Base-by-base conservation (phyloP, 1,284 basidiomycete genomes). In the Erythrobasidium hasegawianum region DNA sequence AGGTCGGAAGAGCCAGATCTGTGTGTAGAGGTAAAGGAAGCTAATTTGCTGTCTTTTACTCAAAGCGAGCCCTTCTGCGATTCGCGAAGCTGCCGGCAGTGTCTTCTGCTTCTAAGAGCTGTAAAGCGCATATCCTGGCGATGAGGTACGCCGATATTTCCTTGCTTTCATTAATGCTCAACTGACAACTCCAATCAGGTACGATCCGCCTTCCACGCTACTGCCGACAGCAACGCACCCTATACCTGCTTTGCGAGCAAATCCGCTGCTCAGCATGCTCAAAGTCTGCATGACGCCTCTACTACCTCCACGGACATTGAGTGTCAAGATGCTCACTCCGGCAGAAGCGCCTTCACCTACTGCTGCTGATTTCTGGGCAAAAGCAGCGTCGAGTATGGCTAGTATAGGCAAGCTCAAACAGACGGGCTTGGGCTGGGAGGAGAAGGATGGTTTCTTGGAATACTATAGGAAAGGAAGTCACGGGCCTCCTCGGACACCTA, bases 361-460 rank as follows among this genome's bases (percentile, higher is more conserved):
- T 11, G 13, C 52, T 1, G 8, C 49, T 14, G 52, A 26, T 1
- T 54, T 61, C 26, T 61, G 59, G 59, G 33, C 22, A 14, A 49
- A 54, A 40, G 50, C 39, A n/a, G 59, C 59, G 2, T 45, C 49
- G 13, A 54, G 9, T 29, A 61, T 61, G 33, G 41, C 29, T 40
- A 22, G 29, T 18, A 49, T 61, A 20, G 59, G 59, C 13, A 61
- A 61, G 52, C 38, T 61, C n/a, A 61, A 61, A 24, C 59, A 61
- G 39, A 61, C 59, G 29, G 54, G 39, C 18, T 50, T 61, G 11
- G 49, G 59, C n/a, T 45, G 45, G 33, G 59, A 61, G 40, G 59
- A 61, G 33, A 61, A 61, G 45, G 50, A 14, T 10, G 16, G 29
- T 27, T 61, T 61, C 49, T 26, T 61, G 39, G 59, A 61, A 14